Base-by-base conservation (phyloP, 2,329 filamentous ascomycete species). In the Venturia nashicola region DNA sequence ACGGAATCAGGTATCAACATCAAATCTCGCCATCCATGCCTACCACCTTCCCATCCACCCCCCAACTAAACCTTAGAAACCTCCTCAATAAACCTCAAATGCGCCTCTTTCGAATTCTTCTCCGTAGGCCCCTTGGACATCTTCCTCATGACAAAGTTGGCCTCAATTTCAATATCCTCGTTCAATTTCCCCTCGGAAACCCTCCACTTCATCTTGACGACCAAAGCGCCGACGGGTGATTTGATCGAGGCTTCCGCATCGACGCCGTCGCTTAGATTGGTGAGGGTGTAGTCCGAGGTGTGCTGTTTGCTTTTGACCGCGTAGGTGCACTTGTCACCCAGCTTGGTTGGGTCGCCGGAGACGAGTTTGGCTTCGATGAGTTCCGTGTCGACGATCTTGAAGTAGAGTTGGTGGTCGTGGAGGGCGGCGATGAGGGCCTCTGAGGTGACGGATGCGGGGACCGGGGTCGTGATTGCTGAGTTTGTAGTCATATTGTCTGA, bases 61-160 rank as follows among this genome's bases (percentile, higher is more conserved):
- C 20, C 46, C 32, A 51, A 11, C 46, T 51, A 51, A 11, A 20
- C 46, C 46, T 51, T 51, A 9, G 46, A 6, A 8, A 51, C 3
- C 46, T 51, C 46, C 20, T 12, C 46, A 12, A 51, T 11, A 27
- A 51, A 14, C 46, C 5, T 51, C 46, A 14, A 27, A 11, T 51
- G 46, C 2, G 20, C 27, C 46, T 51, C 46, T 20, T 27, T 11
- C 11, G 20, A 20, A 14, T 27, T 51, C 46, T 51, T 51, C 46
- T 51, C 46, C 20, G 46, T 51, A 1, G 46, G 46, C 8, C 69
- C 71, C 70, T 74, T 76, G 1, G 73, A 74, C 63, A 76, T 73
- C 70, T 74, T 76, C 71, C 75, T 76, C 72, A 74, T 75, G 70
- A 76, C 71, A 57, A 76, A 75, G 62, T 76, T 76, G 3, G 72